phyloP scores from a whole-genome alignment of 106 monocot genomes.

The Apostasia ramifera region DNA sequence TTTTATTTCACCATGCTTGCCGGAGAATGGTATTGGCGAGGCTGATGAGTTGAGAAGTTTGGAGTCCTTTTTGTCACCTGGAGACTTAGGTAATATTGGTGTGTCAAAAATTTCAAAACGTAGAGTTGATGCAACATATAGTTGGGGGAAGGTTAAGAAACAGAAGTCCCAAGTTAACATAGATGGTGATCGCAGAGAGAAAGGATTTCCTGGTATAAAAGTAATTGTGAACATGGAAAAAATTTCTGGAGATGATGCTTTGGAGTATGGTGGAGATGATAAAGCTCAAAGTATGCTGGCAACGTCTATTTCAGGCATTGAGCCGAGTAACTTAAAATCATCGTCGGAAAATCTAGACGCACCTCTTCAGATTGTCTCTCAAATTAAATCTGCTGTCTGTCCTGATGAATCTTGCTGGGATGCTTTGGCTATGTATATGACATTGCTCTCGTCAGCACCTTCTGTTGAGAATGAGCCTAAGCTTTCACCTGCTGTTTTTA shows the following conservation, averaged over 20 bases:
- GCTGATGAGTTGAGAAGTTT: conserved; percentile 42
- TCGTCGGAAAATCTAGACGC: not conserved
- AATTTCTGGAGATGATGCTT: conserved; percentile 13
- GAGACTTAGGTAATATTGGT: conserved; percentile 6
- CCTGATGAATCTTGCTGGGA: conserved; percentile 36
- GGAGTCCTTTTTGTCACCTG: conserved; percentile 2
- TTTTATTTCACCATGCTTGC: conserved; percentile 53
- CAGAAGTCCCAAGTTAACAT: conserved; percentile 28
- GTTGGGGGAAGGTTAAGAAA: conserved; percentile 35
- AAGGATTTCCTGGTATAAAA: conserved; percentile 90
- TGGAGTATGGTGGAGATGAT: conserved; percentile 2
- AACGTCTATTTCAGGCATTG: conserved; percentile 5
- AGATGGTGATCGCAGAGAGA: conserved; percentile 67
- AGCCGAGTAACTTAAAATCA: not conserved
- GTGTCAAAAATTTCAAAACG: conserved; percentile 19
- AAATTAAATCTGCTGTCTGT: not conserved
- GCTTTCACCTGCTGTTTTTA: conserved; percentile 41
- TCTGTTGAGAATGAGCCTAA: conserved; percentile 1
- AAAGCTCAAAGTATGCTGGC: conserved; percentile 1
- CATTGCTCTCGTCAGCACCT: conserved; percentile 18
- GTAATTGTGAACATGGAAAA: conserved; percentile 31
- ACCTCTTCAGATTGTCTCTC: not conserved
- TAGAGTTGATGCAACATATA: conserved; percentile 18
- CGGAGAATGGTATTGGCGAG: conserved; percentile 78
- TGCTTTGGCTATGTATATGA: conserved; percentile 39